phyloP scores from a whole-genome alignment of 1,284 basidiomycete genomes.

The Ceratobasidium theobromae region DNA sequence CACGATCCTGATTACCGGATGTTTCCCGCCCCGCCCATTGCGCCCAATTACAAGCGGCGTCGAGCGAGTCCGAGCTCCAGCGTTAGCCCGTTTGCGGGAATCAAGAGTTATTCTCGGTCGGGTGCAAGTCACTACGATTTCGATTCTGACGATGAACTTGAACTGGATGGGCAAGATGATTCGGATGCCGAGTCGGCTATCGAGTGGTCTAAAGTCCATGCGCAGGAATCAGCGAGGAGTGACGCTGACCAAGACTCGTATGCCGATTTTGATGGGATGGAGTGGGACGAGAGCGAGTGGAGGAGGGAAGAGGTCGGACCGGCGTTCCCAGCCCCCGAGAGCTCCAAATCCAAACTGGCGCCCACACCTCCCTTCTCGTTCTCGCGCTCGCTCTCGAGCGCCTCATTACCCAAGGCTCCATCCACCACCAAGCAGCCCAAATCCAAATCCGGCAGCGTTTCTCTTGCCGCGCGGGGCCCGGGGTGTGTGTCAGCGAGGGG shows the following conservation, averaged over 20 bases:
- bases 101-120: not conserved
- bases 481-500: conserved; percentile 15
- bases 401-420: not conserved
- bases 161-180: conserved; percentile 9
- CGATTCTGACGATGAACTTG: conserved; percentile 1
- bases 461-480: conserved; percentile 12
- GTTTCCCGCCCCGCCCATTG: conserved; percentile 1
- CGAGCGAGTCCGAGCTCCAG: conserved; percentile 14
- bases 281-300: conserved; percentile 24
- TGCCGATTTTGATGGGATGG: conserved; percentile 18
- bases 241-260: conserved; percentile 1
- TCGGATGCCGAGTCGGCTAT: conserved; percentile 20
- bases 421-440: not conserved
- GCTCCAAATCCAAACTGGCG: not conserved
- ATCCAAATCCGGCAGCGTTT: conserved; percentile 1
- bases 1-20: conserved; percentile 28
- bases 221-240: conserved; percentile 9
- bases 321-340: not conserved
- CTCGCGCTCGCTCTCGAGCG: not conserved
- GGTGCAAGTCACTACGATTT: not conserved
- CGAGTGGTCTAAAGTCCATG: conserved; percentile 22
- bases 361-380: not conserved
- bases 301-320: conserved; percentile 26
- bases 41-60: not conserved
- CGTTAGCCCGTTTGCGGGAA: conserved; percentile 21